Percentiles rank a stretch among this genome's conserved stretches.
Evolutionary conservation across 345 rosid genomes (phyloP).

Genomic region (Orychophragmus violaceus): DNA sequence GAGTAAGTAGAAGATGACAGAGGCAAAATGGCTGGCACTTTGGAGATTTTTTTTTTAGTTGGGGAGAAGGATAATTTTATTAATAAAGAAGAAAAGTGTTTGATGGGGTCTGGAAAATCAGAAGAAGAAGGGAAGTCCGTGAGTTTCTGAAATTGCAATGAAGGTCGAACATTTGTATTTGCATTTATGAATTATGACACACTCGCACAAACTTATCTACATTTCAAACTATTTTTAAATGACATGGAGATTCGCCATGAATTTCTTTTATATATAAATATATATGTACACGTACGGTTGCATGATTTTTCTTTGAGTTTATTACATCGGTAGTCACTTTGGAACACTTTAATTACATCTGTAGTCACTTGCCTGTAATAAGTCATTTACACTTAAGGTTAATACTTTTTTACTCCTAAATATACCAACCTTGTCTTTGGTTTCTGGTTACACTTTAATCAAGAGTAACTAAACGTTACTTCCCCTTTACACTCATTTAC

Average conservation of each 20-base stretch:
- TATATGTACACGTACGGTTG: constrained; percentile 6
- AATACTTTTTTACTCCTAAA: too few relatives aligned
- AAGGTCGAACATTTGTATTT: constrained; percentile 11
- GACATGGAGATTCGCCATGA: neutral
- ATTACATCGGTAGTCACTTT: too few relatives aligned
- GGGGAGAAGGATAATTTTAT: neutral
- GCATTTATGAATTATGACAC: constrained; percentile 25
- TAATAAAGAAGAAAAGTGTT: neutral
- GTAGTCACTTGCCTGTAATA: too few relatives aligned
- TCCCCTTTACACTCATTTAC: too few relatives aligned
- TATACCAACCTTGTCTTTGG: too few relatives aligned
- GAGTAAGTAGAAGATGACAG: constrained; percentile 26
- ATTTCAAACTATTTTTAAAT: constrained; percentile 2
- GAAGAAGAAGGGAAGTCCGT: constrained; percentile 48
- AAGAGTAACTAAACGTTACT: too few relatives aligned
- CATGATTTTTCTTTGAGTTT: neutral
- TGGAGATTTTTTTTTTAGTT: neutral
- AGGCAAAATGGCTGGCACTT: constrained; percentile 30
- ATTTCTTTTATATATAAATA: neutral
- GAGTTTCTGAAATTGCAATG: constrained; percentile 42
- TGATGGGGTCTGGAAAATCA: constrained; percentile 18
- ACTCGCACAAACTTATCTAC: neutral
- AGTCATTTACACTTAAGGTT: too few relatives aligned
- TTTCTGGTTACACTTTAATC: too few relatives aligned
- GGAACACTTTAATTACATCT: too few relatives aligned